These are phyloP conservation scores for Kondoa subrosea DNA, from an alignment of 768 basidiomycete genomes.

Conservation along the genomic window DNA sequence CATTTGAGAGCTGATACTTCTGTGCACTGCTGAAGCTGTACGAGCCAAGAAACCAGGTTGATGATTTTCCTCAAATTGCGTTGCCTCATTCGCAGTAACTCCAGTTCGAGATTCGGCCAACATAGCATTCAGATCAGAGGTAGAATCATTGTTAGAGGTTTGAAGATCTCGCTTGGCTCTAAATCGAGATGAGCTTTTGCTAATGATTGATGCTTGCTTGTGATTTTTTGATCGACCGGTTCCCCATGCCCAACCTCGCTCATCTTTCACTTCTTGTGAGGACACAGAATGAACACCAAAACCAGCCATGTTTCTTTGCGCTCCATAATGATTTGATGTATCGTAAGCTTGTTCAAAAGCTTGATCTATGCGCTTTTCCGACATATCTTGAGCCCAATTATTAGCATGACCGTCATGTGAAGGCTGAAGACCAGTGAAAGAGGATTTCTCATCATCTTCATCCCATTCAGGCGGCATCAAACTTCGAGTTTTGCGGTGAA, in stretches of 20 bases:
- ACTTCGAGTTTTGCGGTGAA: background rate
- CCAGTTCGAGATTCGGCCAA: constrained; percentile 6
- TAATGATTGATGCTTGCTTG: background rate
- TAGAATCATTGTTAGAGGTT: background rate
- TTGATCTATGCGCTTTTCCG: background rate
- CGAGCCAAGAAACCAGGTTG: background rate
- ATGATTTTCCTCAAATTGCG: background rate
- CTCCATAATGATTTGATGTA: background rate
- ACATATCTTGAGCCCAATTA: background rate
- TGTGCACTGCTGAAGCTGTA: background rate
- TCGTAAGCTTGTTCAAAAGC: background rate
- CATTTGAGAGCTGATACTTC: background rate
- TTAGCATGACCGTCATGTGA: background rate
- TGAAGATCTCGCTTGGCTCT: background rate
- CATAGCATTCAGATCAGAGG: background rate
- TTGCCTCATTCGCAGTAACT: background rate
- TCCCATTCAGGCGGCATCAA: background rate
- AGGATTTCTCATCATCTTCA: background rate
- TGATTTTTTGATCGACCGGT: background rate
- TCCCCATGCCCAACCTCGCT: background rate
- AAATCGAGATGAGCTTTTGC: background rate
- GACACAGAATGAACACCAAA: background rate
- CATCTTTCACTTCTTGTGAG: background rate
- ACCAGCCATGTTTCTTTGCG: background rate
- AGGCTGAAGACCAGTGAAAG: background rate